Evolutionary conservation across 2,329 filamentous ascomycete genomes (phyloP), one percentile per base, ranked within the genome.

Genomic region (Ophiostoma australiae): DNA sequence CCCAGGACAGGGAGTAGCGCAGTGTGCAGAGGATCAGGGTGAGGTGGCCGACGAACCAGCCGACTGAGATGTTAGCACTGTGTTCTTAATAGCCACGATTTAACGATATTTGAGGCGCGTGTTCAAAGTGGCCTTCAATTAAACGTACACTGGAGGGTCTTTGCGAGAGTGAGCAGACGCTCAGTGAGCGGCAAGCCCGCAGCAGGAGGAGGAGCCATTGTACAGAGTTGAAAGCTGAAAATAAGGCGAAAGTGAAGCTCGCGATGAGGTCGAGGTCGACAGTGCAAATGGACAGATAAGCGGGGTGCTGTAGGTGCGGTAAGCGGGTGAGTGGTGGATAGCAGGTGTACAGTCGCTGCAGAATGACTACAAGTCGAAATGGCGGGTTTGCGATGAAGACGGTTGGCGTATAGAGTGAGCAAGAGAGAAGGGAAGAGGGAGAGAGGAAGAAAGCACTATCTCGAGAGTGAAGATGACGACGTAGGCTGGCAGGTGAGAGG

Each of bases 81-180:
- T 15, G 27, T 31, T 31, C 27, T 31, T 15, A 11, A 41, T 15
- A 13, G 39, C 15, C 71, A n/a, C 31, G 65, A 75, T 17, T 39
- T 17, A 2, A 72, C 48, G 67, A 71, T 48, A 74, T 66, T 48
- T 17, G 69, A 65, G 73, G n/a, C 13, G 15, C n/a, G n/a, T 67
- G 70, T 74, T 81, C 81, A 44, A 63, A 48, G 67, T 4, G 5
- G 61, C 58, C 55, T 15, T 33, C 20, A 11, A 13, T n/a, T 1
- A n/a, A 27, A 67, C 79, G 79, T 88, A 91, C 94, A 99, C 84
- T 98, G 95, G 76, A 98, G 85, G 66, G 94, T 98, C 81, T 97
- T 89, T 75, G 90, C 93, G 76, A 98, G 86, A 76, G 87, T 85
- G 77, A 92, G 81, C 73, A 97, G 83, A 78, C 93, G 87, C 83